Evolutionary conservation across 306 rosid genomes (phyloP), one percentile per base, ranked within the genome.

Genomic region (Prunus campanulata): DNA sequence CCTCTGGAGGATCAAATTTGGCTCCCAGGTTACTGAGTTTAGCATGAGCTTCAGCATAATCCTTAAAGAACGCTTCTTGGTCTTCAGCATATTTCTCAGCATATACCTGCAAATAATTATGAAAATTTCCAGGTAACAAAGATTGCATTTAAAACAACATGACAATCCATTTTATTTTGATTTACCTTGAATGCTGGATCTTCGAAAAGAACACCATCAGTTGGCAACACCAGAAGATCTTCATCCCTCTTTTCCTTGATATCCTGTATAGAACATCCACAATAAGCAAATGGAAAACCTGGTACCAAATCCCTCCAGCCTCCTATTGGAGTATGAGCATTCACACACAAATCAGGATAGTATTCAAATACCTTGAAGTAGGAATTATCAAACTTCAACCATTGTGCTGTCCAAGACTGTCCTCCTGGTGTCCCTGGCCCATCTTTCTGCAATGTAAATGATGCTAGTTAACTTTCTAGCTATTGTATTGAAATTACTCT

Each of bases 371-470:
- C 99, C 99, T 87, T 96, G 84, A 92, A 96, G 87, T 92, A 96
- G 39, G 94, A 91, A 83, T 96, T 96, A 78, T 96, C 96, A 81
- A 96, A 96, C 87, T 96, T 96, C 88, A 96, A 82, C 99, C 98
- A 96, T 76, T 91, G 86, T 68, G 13, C 91, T 0, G 99, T 96
- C 99, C 98, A 96, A 67, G 99, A 96, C 75, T 96, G 98, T 73
- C 99, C 99, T 71, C 99, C 99, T 27, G 99, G 96, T 66, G 96
- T 97, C 80, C 99, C 99, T 0, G 99, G 99, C 56, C 98, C 98
- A 18, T 88, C 89, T 89, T 96, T 96, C 99, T 96, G 93, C 77
- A 25, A 74, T 25, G 71, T 46, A 27, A 75, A 79, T 32, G 69
- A 80, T 68, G 47, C 77, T 60, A 66, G 67, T 84, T 22, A 88